phyloP scores from a whole-genome alignment of 768 basidiomycete species.

The Serendipita sp. region DNA sequence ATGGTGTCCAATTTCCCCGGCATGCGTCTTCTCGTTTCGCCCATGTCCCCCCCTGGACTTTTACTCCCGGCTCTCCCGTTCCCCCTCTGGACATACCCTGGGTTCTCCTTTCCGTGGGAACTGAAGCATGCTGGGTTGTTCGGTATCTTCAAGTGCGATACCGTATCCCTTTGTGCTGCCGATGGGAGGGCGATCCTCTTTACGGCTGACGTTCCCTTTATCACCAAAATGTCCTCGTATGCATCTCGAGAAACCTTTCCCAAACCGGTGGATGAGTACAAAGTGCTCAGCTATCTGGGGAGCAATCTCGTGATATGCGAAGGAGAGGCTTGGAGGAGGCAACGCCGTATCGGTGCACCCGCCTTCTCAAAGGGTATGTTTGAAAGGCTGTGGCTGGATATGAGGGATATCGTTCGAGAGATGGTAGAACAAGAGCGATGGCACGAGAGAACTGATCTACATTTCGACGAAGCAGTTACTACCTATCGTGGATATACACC shows the following conservation, averaged over 20 bases:
- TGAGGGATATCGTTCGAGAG: constrained; percentile 3
- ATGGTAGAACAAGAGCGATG: constrained; percentile 2
- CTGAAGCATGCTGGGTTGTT: not conserved
- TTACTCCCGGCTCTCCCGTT: not conserved
- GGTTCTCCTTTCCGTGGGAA: not conserved
- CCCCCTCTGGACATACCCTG: not conserved
- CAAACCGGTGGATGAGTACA: constrained; percentile 36
- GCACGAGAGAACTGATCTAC: not conserved
- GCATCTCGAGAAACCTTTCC: constrained; percentile 35
- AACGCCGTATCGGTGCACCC: constrained; percentile 1
- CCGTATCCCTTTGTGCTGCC: not conserved
- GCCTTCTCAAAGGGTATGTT: constrained; percentile 4
- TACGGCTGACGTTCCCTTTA: constrained; percentile 3
- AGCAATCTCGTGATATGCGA: constrained; percentile 47
- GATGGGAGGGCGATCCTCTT: not conserved
- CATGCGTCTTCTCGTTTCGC: not conserved
- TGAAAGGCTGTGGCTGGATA: not conserved
- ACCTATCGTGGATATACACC: not conserved
- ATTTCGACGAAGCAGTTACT: too few relatives aligned
- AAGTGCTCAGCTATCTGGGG: constrained; percentile 35
- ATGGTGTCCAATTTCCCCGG: constrained; percentile 3
- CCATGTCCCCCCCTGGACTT: not conserved
- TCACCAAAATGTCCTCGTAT: not conserved
- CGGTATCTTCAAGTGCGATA: not conserved
- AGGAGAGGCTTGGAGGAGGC: constrained; percentile 35